Conservation (phyloP, 805 yeast species). For the Kluyveromyces lactis region DNA sequence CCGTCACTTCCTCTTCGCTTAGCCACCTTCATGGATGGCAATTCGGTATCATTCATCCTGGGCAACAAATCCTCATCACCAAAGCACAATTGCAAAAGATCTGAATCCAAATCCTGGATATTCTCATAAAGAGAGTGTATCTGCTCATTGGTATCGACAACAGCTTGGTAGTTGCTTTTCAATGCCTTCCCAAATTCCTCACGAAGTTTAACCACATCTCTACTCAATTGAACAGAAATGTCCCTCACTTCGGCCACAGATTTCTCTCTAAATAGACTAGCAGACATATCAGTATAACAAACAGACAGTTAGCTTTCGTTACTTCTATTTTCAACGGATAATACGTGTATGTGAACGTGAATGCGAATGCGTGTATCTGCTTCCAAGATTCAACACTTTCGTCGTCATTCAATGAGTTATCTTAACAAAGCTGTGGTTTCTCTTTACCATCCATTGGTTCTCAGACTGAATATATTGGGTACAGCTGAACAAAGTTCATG, state of each 20-base stretch:
- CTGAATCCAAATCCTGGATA: constrained; percentile 15
- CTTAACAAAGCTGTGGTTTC: too few species aligned
- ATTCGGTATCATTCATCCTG: constrained; percentile 16
- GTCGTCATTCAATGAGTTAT: too few species aligned
- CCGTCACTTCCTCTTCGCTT: background rate
- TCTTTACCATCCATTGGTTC: too few species aligned
- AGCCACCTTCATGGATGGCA: constrained; percentile 14
- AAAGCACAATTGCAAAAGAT: constrained; percentile 25
- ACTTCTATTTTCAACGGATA: too few species aligned
- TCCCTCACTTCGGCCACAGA: constrained; percentile 9
- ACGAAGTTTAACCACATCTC: constrained; percentile 10
- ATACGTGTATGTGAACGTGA: too few species aligned
- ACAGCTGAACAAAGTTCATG: too few species aligned
- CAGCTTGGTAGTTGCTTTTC: constrained; percentile 17
- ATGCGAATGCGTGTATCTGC: too few species aligned
- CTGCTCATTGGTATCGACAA: constrained; percentile 19
- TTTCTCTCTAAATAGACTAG: constrained; percentile 6
- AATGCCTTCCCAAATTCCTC: constrained; percentile 16
- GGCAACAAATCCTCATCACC: constrained; percentile 2
- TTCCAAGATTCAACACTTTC: too few species aligned
- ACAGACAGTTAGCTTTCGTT: too few species aligned
- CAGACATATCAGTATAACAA: too few species aligned
- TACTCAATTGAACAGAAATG: constrained; percentile 12
- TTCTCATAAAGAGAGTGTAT: constrained; percentile 12
- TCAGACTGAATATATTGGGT: too few species aligned